Evolutionary conservation across 345 rosid genomes (phyloP), one percentile per base, ranked within the genome.

Genomic region (Pugionium cornutum): DNA sequence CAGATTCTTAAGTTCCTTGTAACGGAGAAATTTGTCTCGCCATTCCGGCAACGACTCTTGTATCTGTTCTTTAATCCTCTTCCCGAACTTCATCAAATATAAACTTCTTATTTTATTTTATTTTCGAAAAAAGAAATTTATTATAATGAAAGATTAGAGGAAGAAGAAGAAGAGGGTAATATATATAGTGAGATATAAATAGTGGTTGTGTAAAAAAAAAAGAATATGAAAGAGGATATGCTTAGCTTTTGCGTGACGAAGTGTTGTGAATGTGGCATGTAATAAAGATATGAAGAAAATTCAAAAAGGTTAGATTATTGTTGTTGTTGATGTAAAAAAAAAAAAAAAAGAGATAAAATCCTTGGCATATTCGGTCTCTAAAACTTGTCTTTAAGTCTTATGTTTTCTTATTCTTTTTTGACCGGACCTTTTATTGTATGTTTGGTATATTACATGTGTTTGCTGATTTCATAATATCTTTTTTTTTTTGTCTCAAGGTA

Each of bases 1-100:
- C 11, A 87, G 84, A 79, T 84, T 83, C 86, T 89, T 92, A 78
- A 92, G 58, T 39, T 83, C 89, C 65, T 92, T 87, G 68, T 89
- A 92, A 18, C 85, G 73, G 30, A 92, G 55, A 63, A 73, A 92
- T 73, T 87, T 87, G 84, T 86, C 88, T 2, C 82, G 74, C 98
- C 98, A 92, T 33, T 70, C 88, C 0, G 96, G 95, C 72, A 89
- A 68, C 1, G 95, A 83, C 70, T 87, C 95, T 54, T 82, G 79
- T 41, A 84, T 79, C 67, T 92, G 98, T 47, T 84, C 89, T 78
- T 82, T 83, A 62, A 92, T 53, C 78, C 88, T 77, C 85, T 92
- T 92, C 5, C 96, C 96, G 10, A 92, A 92, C 83, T 92, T 92
- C 98, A 92, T 84, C 51, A 60, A 53, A 41, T 49, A 30, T 50